These are phyloP conservation scores for Neofusicoccum umdonicola DNA, from an alignment of 2,329 filamentous ascomycete species.

Conservation along the genomic window DNA sequence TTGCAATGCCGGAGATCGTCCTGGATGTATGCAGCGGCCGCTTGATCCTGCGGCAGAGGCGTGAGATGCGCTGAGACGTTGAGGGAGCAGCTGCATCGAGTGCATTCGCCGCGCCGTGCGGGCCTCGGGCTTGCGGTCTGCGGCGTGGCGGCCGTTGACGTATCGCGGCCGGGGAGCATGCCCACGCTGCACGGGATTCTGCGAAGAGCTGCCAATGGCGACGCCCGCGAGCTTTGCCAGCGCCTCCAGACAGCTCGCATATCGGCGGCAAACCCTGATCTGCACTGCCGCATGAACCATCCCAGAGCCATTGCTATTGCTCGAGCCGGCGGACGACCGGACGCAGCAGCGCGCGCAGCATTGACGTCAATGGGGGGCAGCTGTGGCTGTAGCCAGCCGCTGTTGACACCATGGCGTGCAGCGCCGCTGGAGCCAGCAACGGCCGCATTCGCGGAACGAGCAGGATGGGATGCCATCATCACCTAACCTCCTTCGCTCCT, in stretches of 20 bases:
- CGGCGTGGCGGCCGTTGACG: not conserved
- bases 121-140: not conserved
- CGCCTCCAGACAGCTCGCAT: not conserved
- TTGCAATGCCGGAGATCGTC: slow-evolving; percentile 7
- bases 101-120: not conserved
- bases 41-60: slow-evolving; percentile 10
- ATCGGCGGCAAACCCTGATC: slow-evolving; percentile 17
- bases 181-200: slow-evolving; percentile 2
- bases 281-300: slow-evolving; percentile 15
- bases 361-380: slow-evolving; percentile 4
- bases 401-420: slow-evolving; percentile 3
- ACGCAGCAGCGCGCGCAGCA: slow-evolving; percentile 4
- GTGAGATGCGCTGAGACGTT: slow-evolving; percentile 4
- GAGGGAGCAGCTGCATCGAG: not conserved
- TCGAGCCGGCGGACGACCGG: slow-evolving; percentile 4
- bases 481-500: not conserved
- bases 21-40: not conserved
- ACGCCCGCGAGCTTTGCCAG: not conserved
- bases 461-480: not conserved
- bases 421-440: not conserved
- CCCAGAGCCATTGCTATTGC: not conserved
- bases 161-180: not conserved
- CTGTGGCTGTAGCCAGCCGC: not conserved
- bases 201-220: not conserved
- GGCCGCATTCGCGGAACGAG: not conserved